Conservation (phyloP, 106 monocot genomes). For the Phalaenopsis aphrodite region DNA sequence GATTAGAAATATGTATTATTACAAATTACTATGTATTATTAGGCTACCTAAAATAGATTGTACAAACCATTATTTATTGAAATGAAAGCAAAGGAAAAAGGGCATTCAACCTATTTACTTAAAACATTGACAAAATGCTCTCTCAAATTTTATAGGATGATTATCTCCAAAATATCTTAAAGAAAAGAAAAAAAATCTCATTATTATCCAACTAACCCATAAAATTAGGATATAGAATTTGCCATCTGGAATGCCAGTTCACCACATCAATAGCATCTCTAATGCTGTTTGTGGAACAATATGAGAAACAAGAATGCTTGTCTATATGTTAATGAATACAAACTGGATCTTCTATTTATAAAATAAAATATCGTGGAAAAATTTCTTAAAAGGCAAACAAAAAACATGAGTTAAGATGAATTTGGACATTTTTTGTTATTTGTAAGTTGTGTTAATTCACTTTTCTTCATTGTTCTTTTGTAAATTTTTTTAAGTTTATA, state of each 20-base stretch:
- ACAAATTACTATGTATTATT: no score
- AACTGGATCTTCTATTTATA: neutral
- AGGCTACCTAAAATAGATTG: no score
- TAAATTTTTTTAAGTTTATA: neutral
- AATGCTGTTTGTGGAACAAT: neutral
- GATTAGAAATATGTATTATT: no score
- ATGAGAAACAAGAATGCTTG: no score
- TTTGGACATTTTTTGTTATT: neutral
- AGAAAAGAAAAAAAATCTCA: neutral
- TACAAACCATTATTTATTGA: no score
- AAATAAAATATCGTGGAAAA: neutral
- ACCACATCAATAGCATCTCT: neutral
- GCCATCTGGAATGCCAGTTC: neutral
- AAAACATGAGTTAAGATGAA: neutral
- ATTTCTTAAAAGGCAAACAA: neutral
- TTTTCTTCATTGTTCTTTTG: neutral
- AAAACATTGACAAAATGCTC: no score
- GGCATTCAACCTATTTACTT: no score
- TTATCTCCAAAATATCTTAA: neutral
- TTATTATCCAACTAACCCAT: neutral
- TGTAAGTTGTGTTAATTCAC: neutral
- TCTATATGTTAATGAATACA: neutral
- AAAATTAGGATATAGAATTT: neutral
- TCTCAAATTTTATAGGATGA: neutral
- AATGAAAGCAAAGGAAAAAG: no score